A percentile compares a stretch with the other conserved stretches of the same genome.
Conservation (phyloP, 2,329 filamentous ascomycete genomes). For the Ophiostoma himal-ulmi region DNA sequence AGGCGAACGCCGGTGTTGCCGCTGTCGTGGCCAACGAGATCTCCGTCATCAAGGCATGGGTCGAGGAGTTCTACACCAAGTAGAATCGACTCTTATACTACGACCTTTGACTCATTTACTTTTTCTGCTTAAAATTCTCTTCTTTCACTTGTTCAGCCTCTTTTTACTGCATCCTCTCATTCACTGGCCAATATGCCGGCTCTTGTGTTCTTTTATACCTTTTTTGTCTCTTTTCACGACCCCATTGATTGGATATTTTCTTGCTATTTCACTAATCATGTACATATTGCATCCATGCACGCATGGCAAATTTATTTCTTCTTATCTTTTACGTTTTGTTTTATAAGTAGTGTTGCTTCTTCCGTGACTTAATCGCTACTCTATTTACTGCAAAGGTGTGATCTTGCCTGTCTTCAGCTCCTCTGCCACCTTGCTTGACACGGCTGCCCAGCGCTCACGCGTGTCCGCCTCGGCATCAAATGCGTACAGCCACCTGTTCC, state of each 20-base stretch:
- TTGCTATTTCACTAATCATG: slow-evolving; percentile 8
- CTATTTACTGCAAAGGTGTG: neutral
- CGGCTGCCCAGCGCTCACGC: slow-evolving; percentile 37
- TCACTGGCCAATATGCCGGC: neutral
- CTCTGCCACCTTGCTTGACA: slow-evolving; percentile 32
- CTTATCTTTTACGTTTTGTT: neutral
- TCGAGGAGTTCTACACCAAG: slow-evolving; percentile 29
- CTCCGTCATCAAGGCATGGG: slow-evolving; percentile 48
- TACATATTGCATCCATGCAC: slow-evolving; percentile 10
- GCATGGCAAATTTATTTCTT: slow-evolving; percentile 2
- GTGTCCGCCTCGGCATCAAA: slow-evolving; percentile 44
- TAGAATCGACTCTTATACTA: neutral
- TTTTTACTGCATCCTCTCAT: neutral
- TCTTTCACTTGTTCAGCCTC: slow-evolving; percentile 4
- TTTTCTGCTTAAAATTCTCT: neutral
- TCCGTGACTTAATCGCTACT: neutral
- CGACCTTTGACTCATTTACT: neutral
- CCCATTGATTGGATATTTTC: neutral
- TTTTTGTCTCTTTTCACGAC: neutral
- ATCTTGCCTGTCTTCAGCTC: neutral
- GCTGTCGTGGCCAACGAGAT: slow-evolving; percentile 47
- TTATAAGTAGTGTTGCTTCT: neutral
- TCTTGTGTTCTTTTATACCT: neutral
- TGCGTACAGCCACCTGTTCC: slow-evolving; percentile 44
- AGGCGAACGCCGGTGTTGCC: slow-evolving; percentile 36